Evolutionary conservation across 2,329 filamentous ascomycete genomes (phyloP), one percentile per base, ranked within the genome.

Genomic region (Cytospora piceicola): DNA sequence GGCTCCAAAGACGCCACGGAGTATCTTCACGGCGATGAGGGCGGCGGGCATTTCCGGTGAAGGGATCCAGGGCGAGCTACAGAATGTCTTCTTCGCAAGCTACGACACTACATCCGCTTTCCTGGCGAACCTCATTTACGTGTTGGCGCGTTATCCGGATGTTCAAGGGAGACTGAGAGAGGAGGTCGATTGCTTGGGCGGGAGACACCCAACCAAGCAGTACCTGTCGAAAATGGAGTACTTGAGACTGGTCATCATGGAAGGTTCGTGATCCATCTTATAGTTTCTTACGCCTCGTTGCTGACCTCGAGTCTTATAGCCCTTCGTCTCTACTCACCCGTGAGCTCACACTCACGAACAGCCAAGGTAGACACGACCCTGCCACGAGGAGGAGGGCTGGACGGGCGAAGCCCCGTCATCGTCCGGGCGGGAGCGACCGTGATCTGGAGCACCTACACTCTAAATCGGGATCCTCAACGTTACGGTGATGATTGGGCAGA

Each of bases 1-100:
- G 14, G 29, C 36, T 51, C 36, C 27, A n/a, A n/a, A 22, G 12
- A 17, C 36, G 29, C 52, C 52, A 12, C 32, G 52, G 52, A 66
- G 64, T 51, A 34, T 65, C 24, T 68, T 68, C 58, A 59, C 39
- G n/a, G 39, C 32, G 32, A 68, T 66, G 64, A 67, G 57, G 55
- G 39, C 59, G 29, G 32, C 29, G 34, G 67, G 53, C 2, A 17
- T 61, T 14, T 30, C 67, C 17, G 57, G 58, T 22, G 46, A 55
- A 2, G 60, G 54, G 29, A 61, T 66, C 9, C 67, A 67, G 36
- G 64, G 52, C 15, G 67, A 68, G 61, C 60, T 68, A 3, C 64
- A 67, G 27, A 68, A 68, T 22, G 58, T 68, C 22, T 68, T 66
- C 27, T 68, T 68, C 42, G 67, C 67, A 49, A 67, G 67, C 58